Percentiles rank a stretch among this genome's conserved stretches.
Evolutionary conservation across 1,284 basidiomycete genomes (phyloP).

Genomic region (Trichosporon inkin): DNA sequence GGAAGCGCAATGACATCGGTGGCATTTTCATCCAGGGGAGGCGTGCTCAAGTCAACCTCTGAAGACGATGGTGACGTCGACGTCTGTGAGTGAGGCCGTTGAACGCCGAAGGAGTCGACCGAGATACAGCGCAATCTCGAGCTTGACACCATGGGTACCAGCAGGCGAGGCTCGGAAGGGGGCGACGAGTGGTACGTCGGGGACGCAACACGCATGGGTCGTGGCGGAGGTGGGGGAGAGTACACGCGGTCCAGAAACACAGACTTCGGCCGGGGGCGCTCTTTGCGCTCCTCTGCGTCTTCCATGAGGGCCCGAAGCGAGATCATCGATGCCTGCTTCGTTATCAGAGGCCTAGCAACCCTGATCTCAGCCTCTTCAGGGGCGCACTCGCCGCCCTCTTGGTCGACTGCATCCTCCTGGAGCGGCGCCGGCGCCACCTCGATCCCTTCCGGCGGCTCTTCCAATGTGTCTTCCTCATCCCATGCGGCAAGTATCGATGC

Average conservation of each 20-base stretch:
- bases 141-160: background rate
- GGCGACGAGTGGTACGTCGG: background rate
- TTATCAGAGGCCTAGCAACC: slow-evolving; percentile 1
- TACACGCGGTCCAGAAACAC: slow-evolving; percentile 10
- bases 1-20: background rate
- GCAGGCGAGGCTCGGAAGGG: background rate
- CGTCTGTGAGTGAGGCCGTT: background rate
- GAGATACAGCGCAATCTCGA: slow-evolving; percentile 8
- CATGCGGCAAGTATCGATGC: slow-evolving; percentile 29
- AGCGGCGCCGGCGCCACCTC: slow-evolving; percentile 2
- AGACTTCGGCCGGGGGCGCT: slow-evolving; percentile 4
- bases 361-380: slow-evolving; percentile 8
- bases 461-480: slow-evolving; percentile 12
- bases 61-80: slow-evolving; percentile 12
- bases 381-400: background rate
- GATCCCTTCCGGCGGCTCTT: background rate
- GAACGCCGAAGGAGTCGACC: slow-evolving; percentile 20
- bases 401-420: background rate
- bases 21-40: slow-evolving; percentile 5
- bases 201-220: background rate
- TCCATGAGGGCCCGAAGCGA: slow-evolving; percentile 1
- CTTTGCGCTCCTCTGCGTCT: background rate
- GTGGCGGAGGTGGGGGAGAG: slow-evolving; percentile 19
- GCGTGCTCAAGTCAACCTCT: slow-evolving; percentile 19
- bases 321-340: slow-evolving; percentile 3